Percentiles rank a stretch among this genome's conserved stretches.
phyloP scores from a whole-genome alignment of 441 rosid species.

The Mallotus japonicus region DNA sequence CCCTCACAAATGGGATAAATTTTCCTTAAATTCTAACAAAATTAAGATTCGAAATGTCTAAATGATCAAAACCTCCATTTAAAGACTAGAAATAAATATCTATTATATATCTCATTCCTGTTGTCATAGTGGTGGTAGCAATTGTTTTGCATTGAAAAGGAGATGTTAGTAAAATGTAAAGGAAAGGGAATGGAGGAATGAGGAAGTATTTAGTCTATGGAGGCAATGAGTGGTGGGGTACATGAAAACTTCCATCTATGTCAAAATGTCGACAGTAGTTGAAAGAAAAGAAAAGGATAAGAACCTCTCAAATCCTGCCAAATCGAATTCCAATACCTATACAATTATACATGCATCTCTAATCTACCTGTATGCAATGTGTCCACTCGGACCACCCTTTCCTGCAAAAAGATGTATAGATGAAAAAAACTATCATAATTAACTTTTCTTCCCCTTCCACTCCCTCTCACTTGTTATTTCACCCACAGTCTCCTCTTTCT shows the following conservation, averaged over 20 bases:
- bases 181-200: background rate
- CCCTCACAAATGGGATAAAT: too few relatives aligned
- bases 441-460: constrained; percentile 29
- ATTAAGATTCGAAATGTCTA: too few relatives aligned
- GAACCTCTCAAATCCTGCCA: constrained; percentile 46
- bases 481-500: constrained; percentile 20
- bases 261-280: constrained; percentile 32
- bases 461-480: constrained; percentile 28
- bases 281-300: constrained; percentile 25
- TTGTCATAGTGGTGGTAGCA: background rate
- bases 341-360: background rate
- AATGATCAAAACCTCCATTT: too few relatives aligned
- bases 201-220: constrained; percentile 10
- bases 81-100: too few relatives aligned
- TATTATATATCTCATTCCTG: background rate
- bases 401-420: constrained; percentile 12
- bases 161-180: background rate
- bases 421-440: constrained; percentile 14
- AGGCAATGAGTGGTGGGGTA: constrained; percentile 61
- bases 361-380: background rate
- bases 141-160: background rate
- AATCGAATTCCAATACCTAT: constrained; percentile 35
- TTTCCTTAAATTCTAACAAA: too few relatives aligned
- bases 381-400: constrained; percentile 28
- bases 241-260: constrained; percentile 48